Conservation (phyloP, 208 protist genomes). For the Trypanosoma cruzi region DNA sequence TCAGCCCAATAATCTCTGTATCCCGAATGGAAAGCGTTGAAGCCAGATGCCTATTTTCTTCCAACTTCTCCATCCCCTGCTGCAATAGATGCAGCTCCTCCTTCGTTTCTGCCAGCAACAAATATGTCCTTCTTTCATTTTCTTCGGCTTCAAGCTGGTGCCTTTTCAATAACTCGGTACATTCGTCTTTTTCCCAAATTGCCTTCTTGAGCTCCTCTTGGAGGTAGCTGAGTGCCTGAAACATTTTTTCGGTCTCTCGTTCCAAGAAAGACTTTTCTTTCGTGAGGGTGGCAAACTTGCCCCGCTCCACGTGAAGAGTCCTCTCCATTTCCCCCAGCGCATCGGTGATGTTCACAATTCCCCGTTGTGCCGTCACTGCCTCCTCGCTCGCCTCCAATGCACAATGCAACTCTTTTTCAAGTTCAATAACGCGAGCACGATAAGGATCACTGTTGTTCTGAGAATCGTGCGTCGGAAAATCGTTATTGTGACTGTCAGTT, state of each 20-base stretch:
- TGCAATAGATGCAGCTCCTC: conserved; percentile 2
- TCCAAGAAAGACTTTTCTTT: not conserved
- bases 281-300: conserved; percentile 5
- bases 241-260: conserved; percentile 13
- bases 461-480: not conserved
- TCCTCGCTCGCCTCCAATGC: not conserved
- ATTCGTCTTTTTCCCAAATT: not conserved
- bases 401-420: conserved; percentile 11
- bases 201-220: conserved; percentile 4
- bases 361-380: not conserved
- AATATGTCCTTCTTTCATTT: not conserved
- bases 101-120: conserved; percentile 4
- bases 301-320: conserved; percentile 1
- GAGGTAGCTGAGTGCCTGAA: conserved; percentile 3
- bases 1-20: conserved; percentile 17
- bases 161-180: not conserved
- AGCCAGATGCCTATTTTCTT: not conserved
- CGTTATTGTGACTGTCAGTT: not conserved
- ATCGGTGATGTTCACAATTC: not conserved
- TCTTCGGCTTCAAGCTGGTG: not conserved
- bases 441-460: not conserved
- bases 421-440: not conserved
- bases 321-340: not conserved
- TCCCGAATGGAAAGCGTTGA: conserved; percentile 5
- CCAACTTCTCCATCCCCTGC: not conserved